These are phyloP conservation scores for Ambrosia hybrid DNA, from an alignment of 140 eudicot genomes.

Conservation along the genomic window DNA sequence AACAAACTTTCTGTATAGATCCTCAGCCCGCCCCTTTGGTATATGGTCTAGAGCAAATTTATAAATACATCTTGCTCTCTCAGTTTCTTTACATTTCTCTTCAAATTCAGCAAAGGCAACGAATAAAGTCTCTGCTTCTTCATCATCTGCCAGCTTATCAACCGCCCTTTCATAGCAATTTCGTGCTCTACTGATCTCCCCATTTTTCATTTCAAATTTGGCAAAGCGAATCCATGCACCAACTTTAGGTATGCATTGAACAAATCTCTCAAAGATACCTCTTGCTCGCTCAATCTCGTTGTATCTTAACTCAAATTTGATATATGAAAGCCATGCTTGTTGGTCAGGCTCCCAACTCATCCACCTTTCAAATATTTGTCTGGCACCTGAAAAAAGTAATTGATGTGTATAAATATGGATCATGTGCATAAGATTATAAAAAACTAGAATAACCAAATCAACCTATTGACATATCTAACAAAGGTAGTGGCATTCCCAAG, in stretches of 20 bases:
- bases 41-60: conserved; percentile 84
- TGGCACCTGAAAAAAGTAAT: conserved; percentile 51
- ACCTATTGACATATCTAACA: no score
- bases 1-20: conserved; percentile 77
- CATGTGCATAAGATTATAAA: no score
- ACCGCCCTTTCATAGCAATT: conserved; percentile 84
- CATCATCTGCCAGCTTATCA: conserved; percentile 78
- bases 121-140: conserved; percentile 77
- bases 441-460: no score
- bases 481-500: no score
- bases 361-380: conserved; percentile 93
- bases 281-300: conserved; percentile 85
- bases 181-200: conserved; percentile 71
- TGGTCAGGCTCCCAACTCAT: conserved; percentile 93
- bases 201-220: conserved; percentile 70
- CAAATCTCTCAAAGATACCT: conserved; percentile 71
- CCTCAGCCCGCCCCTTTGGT: conserved; percentile 92
- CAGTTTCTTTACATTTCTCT: conserved; percentile 87
- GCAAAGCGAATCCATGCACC: conserved; percentile 69
- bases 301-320: conserved; percentile 83
- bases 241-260: conserved; percentile 73
- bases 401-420: background rate
- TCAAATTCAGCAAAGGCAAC: conserved; percentile 91
- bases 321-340: conserved; percentile 85
- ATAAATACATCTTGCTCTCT: conserved; percentile 87